Percentiles rank a stretch among this genome's conserved stretches.
These are phyloP conservation scores for Pleurotus tuoliensis DNA, from an alignment of 768 basidiomycete species.

Conservation along the genomic window DNA sequence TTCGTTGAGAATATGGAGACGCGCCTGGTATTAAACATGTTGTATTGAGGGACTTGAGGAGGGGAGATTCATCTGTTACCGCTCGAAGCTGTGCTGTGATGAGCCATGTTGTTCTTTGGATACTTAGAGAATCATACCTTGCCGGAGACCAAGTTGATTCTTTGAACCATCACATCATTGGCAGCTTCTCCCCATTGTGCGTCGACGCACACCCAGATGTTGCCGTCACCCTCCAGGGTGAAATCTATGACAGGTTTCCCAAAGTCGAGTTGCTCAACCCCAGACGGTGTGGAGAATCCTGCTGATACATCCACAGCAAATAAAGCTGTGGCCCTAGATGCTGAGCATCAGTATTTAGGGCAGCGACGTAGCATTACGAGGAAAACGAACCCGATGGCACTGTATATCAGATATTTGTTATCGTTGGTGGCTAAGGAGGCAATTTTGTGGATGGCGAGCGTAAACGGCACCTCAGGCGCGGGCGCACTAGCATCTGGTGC, in stretches of 20 bases:
- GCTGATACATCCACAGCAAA: conserved; percentile 40
- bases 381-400: conserved; percentile 62
- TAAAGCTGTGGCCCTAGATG: conserved; percentile 59
- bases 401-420: conserved; percentile 53
- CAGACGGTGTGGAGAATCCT: conserved; percentile 14
- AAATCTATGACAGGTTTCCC: conserved; percentile 61
- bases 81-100: background rate
- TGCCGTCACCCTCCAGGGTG: conserved; percentile 28
- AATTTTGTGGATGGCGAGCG: conserved; percentile 56
- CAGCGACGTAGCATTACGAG: background rate
- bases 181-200: conserved; percentile 28
- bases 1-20: conserved; percentile 1
- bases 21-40: conserved; percentile 43
- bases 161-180: conserved; percentile 19
- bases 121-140: conserved; percentile 26
- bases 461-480: background rate
- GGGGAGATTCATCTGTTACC: conserved; percentile 9
- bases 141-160: conserved; percentile 30
- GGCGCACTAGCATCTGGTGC: background rate
- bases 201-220: conserved; percentile 50
- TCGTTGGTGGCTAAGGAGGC: conserved; percentile 36
- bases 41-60: conserved; percentile 45
- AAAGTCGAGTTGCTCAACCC: conserved; percentile 44
- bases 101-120: conserved; percentile 1
- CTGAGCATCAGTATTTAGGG: background rate